These are phyloP conservation scores for Tolypocladium amazonense DNA, from an alignment of 2,329 filamentous ascomycete species.

Conservation along the genomic window DNA sequence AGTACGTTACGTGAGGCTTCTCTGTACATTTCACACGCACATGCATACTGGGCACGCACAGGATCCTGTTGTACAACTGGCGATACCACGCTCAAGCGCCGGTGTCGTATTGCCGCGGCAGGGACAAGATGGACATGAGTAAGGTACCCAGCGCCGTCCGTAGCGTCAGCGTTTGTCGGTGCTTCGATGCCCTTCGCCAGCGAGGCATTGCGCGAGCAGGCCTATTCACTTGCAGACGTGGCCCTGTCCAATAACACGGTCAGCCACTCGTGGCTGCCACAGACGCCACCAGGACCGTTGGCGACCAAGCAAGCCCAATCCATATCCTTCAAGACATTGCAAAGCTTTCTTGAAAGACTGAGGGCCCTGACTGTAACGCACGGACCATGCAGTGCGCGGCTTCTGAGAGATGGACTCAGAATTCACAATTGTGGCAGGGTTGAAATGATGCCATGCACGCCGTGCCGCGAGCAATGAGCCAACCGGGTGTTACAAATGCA, in stretches of 20 bases:
- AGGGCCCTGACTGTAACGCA: neutral
- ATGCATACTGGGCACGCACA: neutral
- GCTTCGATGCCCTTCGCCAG: neutral
- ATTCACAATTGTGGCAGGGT: neutral
- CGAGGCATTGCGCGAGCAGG: neutral
- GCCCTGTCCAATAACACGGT: neutral
- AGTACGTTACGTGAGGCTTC: neutral
- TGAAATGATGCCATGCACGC: neutral
- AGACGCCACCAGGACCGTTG: neutral
- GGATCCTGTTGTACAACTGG: neutral
- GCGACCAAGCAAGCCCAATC: neutral
- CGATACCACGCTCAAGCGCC: neutral
- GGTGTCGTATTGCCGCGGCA: neutral
- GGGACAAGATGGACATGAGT: neutral
- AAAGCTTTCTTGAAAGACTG: neutral
- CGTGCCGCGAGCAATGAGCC: neutral
- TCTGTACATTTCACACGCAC: neutral
- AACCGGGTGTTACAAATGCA: neutral
- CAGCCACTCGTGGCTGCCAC: too few species aligned
- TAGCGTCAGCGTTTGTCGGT: neutral
- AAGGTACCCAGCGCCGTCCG: neutral
- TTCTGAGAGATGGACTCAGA: neutral
- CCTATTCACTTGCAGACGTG: neutral
- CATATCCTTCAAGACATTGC: neutral
- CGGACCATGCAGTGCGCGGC: neutral